These are phyloP conservation scores for Aspergillus sp. DNA, from an alignment of 2,329 filamentous ascomycete species.

Conservation along the genomic window DNA sequence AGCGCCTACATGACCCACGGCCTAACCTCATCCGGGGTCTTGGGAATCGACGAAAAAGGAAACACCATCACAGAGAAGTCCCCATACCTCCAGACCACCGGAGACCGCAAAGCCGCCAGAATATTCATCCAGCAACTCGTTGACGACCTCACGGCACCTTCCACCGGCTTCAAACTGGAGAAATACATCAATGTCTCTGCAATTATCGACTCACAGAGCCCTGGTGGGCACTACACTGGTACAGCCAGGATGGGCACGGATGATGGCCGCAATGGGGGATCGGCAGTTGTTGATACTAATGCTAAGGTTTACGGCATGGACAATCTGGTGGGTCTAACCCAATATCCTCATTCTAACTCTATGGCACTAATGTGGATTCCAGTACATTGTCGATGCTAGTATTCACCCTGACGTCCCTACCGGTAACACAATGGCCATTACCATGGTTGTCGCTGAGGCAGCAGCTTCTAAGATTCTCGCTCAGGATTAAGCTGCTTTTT, in stretches of 20 bases:
- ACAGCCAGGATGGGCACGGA: slow-evolving; percentile 57
- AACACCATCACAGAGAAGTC: slow-evolving; percentile 20
- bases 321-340: slow-evolving; percentile 41
- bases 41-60: slow-evolving; percentile 17
- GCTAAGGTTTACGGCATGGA: slow-evolving; percentile 61
- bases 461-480: slow-evolving; percentile 40
- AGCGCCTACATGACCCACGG: slow-evolving; percentile 23
- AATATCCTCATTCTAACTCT: neutral
- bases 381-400: slow-evolving; percentile 57
- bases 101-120: slow-evolving; percentile 16
- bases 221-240: slow-evolving; percentile 41
- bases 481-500: slow-evolving; percentile 29
- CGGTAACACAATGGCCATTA: slow-evolving; percentile 60
- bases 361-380: slow-evolving; percentile 28
- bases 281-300: slow-evolving; percentile 56
- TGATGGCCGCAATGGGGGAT: slow-evolving; percentile 50
- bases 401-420: slow-evolving; percentile 64
- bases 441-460: slow-evolving; percentile 59
- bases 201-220: slow-evolving; percentile 33
- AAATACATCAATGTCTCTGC: slow-evolving; percentile 17
- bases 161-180: slow-evolving; percentile 16
- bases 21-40: slow-evolving; percentile 18
- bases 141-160: slow-evolving; percentile 12
- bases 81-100: slow-evolving; percentile 19
- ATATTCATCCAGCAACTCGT: slow-evolving; percentile 16